phyloP scores from a whole-genome alignment of 371 early-diverging fungal genomes.

The Mortierella sp. region DNA sequence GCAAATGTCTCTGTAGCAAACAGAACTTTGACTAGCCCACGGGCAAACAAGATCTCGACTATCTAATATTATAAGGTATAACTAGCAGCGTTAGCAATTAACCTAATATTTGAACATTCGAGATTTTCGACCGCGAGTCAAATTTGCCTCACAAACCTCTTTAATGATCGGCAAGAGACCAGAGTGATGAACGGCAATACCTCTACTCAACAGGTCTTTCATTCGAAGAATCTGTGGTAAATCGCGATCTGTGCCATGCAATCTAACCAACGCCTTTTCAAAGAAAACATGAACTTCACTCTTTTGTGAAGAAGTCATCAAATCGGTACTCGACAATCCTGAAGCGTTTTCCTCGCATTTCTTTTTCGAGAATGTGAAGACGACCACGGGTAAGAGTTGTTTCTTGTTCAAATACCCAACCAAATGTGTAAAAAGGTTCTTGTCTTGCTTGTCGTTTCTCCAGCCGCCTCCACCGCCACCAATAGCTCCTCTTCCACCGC shows the following conservation, averaged over 20 bases:
- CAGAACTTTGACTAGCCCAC: conserved; percentile 92
- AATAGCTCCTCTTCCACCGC: conserved; percentile 59
- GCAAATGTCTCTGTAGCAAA: conserved; percentile 98
- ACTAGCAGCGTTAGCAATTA: background rate
- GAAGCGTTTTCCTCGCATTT: conserved; percentile 97
- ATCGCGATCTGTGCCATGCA: conserved; percentile 83
- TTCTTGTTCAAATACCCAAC: conserved; percentile 81
- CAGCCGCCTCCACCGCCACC: conserved; percentile 61
- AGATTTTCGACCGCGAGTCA: too few relatives aligned
- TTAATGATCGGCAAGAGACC: conserved; percentile 99
- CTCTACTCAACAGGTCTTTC: conserved; percentile 87
- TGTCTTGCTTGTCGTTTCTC: conserved; percentile 68
- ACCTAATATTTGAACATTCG: background rate
- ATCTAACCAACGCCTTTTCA: conserved; percentile 79
- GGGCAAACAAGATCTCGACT: conserved; percentile 97
- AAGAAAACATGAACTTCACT: conserved; percentile 91
- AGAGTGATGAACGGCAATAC: conserved; percentile 98
- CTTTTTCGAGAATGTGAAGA: conserved; percentile 97
- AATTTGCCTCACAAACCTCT: conserved; percentile 68
- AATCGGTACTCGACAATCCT: conserved; percentile 81
- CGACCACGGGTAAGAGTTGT: conserved; percentile 91
- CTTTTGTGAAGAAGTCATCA: conserved; percentile 85
- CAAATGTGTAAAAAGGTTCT: conserved; percentile 85
- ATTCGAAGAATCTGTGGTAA: conserved; percentile 95
- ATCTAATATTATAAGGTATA: conserved; percentile 59